phyloP scores from a whole-genome alignment of 2,329 filamentous ascomycete species.

The Sphaerostilbella broomeana region DNA sequence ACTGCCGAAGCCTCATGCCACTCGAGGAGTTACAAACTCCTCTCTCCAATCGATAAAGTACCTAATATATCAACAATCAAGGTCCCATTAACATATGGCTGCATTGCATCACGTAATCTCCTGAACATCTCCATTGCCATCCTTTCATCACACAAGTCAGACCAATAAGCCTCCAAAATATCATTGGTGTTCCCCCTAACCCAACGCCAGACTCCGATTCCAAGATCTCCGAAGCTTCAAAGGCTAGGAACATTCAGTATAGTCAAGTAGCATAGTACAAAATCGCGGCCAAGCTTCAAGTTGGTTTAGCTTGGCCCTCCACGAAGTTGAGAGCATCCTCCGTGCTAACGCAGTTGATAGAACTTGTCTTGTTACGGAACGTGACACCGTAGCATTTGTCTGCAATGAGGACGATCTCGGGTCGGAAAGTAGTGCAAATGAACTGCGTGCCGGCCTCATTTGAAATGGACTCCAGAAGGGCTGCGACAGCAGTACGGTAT shows the following conservation, averaged over 20 bases:
- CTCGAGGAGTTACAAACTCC: too few species aligned
- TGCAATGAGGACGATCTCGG: constrained; percentile 90
- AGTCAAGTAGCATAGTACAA: constrained; percentile 1
- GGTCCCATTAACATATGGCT: too few species aligned
- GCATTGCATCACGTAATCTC: background rate
- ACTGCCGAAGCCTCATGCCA: too few species aligned
- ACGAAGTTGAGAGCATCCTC: constrained; percentile 92
- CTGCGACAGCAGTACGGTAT: constrained; percentile 91
- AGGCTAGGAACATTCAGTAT: background rate
- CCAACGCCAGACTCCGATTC: constrained; percentile 13
- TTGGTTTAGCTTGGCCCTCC: constrained; percentile 62
- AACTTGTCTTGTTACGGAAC: constrained; percentile 89
- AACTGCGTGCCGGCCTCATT: constrained; percentile 67
- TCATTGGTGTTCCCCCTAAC: constrained; percentile 9
- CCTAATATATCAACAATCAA: too few species aligned
- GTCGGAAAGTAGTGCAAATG: constrained; percentile 97
- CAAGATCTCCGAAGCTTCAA: constrained; percentile 6
- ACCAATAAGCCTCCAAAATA: constrained; percentile 9
- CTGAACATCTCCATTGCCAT: constrained; percentile 3
- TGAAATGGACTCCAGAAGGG: constrained; percentile 76
- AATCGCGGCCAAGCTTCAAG: constrained; percentile 10
- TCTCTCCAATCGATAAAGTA: too few species aligned
- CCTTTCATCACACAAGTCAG: constrained; percentile 5
- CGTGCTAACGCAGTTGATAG: constrained; percentile 80
- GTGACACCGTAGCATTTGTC: constrained; percentile 98